phyloP scores from a whole-genome alignment of 768 basidiomycete species.

The Boletales sp. region DNA sequence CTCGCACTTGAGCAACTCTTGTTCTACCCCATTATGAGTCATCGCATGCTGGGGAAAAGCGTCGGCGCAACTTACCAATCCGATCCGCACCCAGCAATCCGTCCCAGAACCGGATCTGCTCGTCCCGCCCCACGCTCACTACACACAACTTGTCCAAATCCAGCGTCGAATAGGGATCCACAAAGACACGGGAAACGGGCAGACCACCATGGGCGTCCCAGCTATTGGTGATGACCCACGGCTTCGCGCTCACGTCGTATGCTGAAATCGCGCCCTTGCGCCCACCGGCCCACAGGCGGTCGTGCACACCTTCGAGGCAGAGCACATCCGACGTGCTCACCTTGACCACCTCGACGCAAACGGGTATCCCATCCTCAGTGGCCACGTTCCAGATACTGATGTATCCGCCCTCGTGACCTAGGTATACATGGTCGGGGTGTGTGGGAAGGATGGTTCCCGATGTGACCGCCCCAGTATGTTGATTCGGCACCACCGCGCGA shows the following conservation, averaged over 20 bases:
- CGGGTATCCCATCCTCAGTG: slow-evolving; percentile 52
- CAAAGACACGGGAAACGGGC: slow-evolving; percentile 59
- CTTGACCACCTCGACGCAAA: slow-evolving; percentile 73
- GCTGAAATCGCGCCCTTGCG: slow-evolving; percentile 78
- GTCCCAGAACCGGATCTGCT: slow-evolving; percentile 80
- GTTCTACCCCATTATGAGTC: slow-evolving; percentile 43
- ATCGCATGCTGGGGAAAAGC: neutral
- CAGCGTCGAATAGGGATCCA: slow-evolving; percentile 75
- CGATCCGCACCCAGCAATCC: slow-evolving; percentile 81
- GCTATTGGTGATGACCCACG: slow-evolving; percentile 84
- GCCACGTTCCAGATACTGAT: slow-evolving; percentile 76
- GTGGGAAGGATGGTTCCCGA: slow-evolving; percentile 74
- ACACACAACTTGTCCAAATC: slow-evolving; percentile 66
- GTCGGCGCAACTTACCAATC: slow-evolving; percentile 60
- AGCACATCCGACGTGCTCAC: slow-evolving; percentile 80
- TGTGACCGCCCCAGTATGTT: slow-evolving; percentile 79
- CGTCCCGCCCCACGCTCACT: slow-evolving; percentile 72
- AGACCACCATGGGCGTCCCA: slow-evolving; percentile 79
- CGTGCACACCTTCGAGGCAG: slow-evolving; percentile 78
- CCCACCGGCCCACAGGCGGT: slow-evolving; percentile 83
- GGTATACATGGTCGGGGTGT: slow-evolving; percentile 61
- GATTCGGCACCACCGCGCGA: slow-evolving; percentile 55
- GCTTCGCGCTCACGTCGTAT: slow-evolving; percentile 68
- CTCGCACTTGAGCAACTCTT: slow-evolving; percentile 73
- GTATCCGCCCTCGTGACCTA: slow-evolving; percentile 91